Percentiles rank a stretch among this genome's conserved stretches.
phyloP scores from a whole-genome alignment of 1,284 basidiomycete genomes.

The Ganoderma sp. region DNA sequence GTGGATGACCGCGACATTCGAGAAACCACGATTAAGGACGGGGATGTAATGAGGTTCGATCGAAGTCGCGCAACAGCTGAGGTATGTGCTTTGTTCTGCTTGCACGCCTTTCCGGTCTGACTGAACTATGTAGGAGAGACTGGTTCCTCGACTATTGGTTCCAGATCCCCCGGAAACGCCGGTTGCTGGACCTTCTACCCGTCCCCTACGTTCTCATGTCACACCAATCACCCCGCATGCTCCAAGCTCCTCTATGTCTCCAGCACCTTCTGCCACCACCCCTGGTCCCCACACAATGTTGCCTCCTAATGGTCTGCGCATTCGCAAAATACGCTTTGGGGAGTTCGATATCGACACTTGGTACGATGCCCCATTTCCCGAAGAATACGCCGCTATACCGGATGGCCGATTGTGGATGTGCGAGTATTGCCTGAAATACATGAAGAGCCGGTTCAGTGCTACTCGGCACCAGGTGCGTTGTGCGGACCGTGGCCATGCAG shows the following conservation, averaged over 20 bases:
- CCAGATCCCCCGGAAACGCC: constrained; percentile 51
- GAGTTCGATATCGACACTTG: constrained; percentile 95
- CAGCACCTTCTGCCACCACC: constrained; percentile 44
- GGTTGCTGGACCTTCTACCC: constrained; percentile 61
- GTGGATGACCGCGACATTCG: constrained; percentile 77
- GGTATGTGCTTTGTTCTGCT: constrained; percentile 46
- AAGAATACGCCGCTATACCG: constrained; percentile 94
- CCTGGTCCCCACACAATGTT: constrained; percentile 45
- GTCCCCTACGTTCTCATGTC: constrained; percentile 65
- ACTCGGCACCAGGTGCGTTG: constrained; percentile 81
- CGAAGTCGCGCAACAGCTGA: constrained; percentile 75
- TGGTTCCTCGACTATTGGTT: constrained; percentile 51
- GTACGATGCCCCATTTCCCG: constrained; percentile 99
- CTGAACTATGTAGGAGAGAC: constrained; percentile 53
- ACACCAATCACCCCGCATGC: constrained; percentile 30
- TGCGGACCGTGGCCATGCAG: constrained; percentile 11
- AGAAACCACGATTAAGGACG: constrained; percentile 68
- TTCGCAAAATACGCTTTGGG: constrained; percentile 92
- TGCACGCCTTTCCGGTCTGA: constrained; percentile 6
- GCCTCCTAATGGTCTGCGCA: constrained; percentile 61
- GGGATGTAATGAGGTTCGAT: constrained; percentile 82
- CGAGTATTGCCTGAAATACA: constrained; percentile 98
- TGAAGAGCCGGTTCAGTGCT: constrained; percentile 93
- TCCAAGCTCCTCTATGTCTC: constrained; percentile 42
- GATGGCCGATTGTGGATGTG: constrained; percentile 97